Evolutionary conservation across 768 basidiomycete genomes (phyloP), one percentile per base, ranked within the genome.

Genomic region (Tricholoma terreum): DNA sequence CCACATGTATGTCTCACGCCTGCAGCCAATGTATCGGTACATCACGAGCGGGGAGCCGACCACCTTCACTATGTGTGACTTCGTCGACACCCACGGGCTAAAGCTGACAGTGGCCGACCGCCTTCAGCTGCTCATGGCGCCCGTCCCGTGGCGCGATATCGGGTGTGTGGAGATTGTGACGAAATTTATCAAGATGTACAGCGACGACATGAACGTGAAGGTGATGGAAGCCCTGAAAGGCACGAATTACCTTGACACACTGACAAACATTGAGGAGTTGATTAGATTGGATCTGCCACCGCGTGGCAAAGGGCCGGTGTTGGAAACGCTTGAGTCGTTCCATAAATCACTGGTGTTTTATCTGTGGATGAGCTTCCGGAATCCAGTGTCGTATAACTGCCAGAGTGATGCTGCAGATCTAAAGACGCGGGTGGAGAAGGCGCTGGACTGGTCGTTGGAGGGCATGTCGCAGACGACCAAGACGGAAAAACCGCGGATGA

Each of bases 261-360:
- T 90, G 49, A 71, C 79, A 12, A 45, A 63, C 10, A 74, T 83
- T 7, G 77, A 82, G 61, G 52, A 42, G 22, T 65, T 67, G 53
- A 72, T 77, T 61, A 54, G 72, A 40, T 52, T 55, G 49, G 58
- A 57, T 21, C 40, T 50, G 24, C 49, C 50, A 30, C 3, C 50
- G 5, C 10, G 48, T 31, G 38, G 63, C 67, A 55, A 43, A 10
- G 9, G 61, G 27, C 19, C 36, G 52, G 61, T 62, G 19, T 58
- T 80, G 17, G 22, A 49, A 6, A 38, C 50, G 14, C 70, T 98
- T 46, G 95, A 98, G 70, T 76, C 80, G 5, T 71, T 92, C 58
- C 94, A 99, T 72, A 89, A 87, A 64, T 73, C 83, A 30, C 64
- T 92, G 27, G 85, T 87, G 12, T 63, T 89, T 19, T 98, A 98